A percentile compares a stretch with the other conserved stretches of the same genome.
These are phyloP conservation scores for Wickerhamiella shivajii DNA, from an alignment of 805 yeast species.

Conservation along the genomic window DNA sequence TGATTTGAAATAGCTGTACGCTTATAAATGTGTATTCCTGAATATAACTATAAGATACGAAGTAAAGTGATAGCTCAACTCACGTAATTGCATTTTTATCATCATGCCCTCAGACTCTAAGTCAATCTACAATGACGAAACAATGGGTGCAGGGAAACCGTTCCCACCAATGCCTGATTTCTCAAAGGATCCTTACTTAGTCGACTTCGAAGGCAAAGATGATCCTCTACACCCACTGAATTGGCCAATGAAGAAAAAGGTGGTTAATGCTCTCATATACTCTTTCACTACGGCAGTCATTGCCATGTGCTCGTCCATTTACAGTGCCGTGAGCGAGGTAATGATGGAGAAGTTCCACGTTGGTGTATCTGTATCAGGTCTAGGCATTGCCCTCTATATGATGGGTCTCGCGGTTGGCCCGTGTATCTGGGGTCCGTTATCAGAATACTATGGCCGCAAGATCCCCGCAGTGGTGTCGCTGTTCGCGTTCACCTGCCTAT, in stretches of 20 bases:
- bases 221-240: constrained; percentile 7
- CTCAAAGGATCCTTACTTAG: constrained; percentile 5
- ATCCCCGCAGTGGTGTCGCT: constrained; percentile 39
- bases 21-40: too few relatives aligned
- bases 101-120: too few relatives aligned
- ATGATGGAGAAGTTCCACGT: constrained; percentile 41
- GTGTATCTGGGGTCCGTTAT: constrained; percentile 71
- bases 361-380: constrained; percentile 48
- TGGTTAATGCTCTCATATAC: not conserved
- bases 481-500: constrained; percentile 22
- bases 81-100: too few relatives aligned
- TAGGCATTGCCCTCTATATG: constrained; percentile 69
- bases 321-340: constrained; percentile 12
- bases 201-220: constrained; percentile 7
- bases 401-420: constrained; percentile 91
- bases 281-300: constrained; percentile 12
- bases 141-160: not conserved
- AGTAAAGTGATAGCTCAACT: too few relatives aligned
- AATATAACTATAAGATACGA: too few relatives aligned
- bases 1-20: too few relatives aligned
- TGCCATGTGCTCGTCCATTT: constrained; percentile 5
- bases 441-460: constrained; percentile 65
- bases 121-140: too few relatives aligned
- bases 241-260: constrained; percentile 4
- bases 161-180: not conserved